These are phyloP conservation scores for Nitzschia sp. DNA, from an alignment of 108 stramenopile species.

Conservation along the genomic window DNA sequence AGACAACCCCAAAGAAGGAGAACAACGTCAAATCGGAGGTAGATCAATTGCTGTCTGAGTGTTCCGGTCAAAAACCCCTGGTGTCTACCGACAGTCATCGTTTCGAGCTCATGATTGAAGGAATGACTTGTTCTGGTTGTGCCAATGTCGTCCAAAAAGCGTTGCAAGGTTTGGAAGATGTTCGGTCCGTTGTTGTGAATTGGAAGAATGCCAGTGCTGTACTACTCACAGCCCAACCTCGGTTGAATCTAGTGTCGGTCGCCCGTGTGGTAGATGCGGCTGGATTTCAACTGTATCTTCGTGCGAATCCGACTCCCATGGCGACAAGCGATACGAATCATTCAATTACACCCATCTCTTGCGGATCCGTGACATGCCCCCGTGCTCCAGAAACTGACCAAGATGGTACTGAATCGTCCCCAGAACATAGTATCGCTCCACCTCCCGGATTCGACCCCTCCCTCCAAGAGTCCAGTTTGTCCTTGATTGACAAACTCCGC, in stretches of 20 bases:
- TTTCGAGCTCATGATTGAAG: not conserved
- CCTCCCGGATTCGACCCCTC: not conserved
- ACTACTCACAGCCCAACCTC: not conserved
- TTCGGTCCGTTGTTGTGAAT: not conserved
- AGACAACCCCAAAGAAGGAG: too few relatives aligned
- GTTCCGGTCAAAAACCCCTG: not conserved
- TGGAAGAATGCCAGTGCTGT: not conserved
- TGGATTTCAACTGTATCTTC: not conserved
- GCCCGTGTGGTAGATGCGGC: not conserved
- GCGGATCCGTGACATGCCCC: not conserved
- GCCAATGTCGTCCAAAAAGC: not conserved
- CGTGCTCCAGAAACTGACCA: not conserved
- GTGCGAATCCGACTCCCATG: too few relatives aligned
- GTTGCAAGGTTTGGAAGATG: not conserved
- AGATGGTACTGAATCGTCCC: not conserved
- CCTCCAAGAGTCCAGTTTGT: not conserved
- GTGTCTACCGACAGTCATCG: not conserved
- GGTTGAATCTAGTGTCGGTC: not conserved
- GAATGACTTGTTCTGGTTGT: not conserved
- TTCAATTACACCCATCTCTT: too few relatives aligned
- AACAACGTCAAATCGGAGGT: not conserved
- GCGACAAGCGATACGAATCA: too few relatives aligned
- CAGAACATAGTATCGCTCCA: not conserved
- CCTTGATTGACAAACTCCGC: not conserved
- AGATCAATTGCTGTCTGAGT: not conserved